Percentiles rank a stretch among this genome's conserved stretches.
These are phyloP conservation scores for Bathelium albidoporum DNA, from an alignment of 495 filamentous ascomycete species.

Conservation along the genomic window DNA sequence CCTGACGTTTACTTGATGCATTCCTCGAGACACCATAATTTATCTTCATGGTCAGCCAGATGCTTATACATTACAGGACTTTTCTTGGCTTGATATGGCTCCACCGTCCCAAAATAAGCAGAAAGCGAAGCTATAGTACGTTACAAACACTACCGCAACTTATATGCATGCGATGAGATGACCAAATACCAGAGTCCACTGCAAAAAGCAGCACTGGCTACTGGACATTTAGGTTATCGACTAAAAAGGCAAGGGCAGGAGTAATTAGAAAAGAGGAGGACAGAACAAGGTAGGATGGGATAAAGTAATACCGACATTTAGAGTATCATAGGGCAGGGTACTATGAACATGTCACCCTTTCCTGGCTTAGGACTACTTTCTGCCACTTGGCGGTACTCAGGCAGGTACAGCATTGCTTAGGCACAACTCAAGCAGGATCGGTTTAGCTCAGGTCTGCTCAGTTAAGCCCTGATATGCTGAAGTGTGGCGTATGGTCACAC, in stretches of 20 bases:
- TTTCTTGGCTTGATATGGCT: constrained; percentile 17
- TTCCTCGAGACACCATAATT: neutral
- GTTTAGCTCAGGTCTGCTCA: no score
- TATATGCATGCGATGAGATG: neutral
- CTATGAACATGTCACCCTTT: neutral
- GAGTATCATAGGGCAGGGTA: neutral
- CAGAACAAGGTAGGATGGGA: neutral
- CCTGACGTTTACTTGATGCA: neutral
- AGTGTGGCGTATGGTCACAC: neutral
- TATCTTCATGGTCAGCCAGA: neutral
- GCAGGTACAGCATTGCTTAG: neutral
- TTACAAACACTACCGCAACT: neutral
- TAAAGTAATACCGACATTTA: neutral
- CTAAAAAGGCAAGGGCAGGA: neutral
- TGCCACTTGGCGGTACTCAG: neutral
- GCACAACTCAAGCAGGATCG: neutral
- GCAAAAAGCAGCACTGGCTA: neutral
- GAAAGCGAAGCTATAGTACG: constrained; percentile 1
- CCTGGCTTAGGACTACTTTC: neutral
- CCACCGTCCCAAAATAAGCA: constrained; percentile 8
- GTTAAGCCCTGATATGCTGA: no score
- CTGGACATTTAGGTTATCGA: neutral
- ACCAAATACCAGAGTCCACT: neutral
- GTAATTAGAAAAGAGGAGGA: neutral
- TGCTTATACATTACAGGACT: constrained; percentile 13